A percentile compares a stretch with the other conserved stretches of the same genome.
Conservation (phyloP, 2,329 filamentous ascomycete species). For the Aureobasidium namibiae region DNA sequence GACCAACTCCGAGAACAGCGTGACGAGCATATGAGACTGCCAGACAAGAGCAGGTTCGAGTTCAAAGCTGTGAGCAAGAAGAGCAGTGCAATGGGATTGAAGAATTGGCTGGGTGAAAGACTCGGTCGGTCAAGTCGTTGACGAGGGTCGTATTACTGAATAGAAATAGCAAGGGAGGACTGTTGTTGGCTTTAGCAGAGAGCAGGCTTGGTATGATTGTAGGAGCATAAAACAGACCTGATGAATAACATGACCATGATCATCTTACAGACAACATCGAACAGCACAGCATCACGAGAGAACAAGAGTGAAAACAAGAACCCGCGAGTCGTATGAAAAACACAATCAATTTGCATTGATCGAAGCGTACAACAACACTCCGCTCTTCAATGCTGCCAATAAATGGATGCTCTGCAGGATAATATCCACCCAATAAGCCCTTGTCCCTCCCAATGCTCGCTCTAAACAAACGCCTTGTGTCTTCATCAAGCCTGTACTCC, state of each 20-base stretch:
- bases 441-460: background rate
- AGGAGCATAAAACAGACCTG: background rate
- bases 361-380: background rate
- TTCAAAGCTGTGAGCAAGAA: constrained; percentile 23
- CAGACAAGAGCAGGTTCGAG: constrained; percentile 26
- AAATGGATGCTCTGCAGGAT: background rate
- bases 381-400: background rate
- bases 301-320: background rate
- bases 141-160: background rate
- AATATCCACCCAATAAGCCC: background rate
- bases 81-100: constrained; percentile 21
- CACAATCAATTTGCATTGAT: background rate
- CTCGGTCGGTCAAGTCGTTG: background rate
- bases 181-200: background rate
- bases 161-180: no score
- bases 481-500: constrained; percentile 15
- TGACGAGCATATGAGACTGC: background rate
- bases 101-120: constrained; percentile 17
- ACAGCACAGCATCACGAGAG: background rate
- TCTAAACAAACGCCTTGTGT: constrained; percentile 16
- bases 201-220: background rate
- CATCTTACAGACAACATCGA: background rate
- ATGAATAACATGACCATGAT: background rate
- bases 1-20: background rate
- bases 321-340: background rate